Percentiles rank a stretch among this genome's conserved stretches.
These are phyloP conservation scores for Rhypophila decipiens DNA, from an alignment of 495 filamentous ascomycete species.

Conservation along the genomic window DNA sequence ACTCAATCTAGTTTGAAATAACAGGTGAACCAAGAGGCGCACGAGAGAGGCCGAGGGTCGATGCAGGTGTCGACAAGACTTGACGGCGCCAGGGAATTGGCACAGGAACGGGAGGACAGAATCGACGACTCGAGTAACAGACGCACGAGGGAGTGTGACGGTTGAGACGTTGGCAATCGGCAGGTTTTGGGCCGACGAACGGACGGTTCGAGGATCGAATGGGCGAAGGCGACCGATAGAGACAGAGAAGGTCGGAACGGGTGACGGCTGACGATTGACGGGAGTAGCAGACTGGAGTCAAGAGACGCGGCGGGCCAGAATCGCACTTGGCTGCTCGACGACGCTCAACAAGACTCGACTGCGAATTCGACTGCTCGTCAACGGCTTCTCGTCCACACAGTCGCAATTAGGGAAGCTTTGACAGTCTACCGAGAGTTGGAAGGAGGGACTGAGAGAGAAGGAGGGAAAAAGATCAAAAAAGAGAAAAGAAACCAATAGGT, in stretches of 20 bases:
- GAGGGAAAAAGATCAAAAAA: slow-evolving; percentile 8
- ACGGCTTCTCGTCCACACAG: slow-evolving; percentile 20
- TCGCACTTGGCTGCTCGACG: too few species aligned
- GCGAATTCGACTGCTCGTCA: too few species aligned
- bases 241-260: too few species aligned
- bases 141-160: not conserved
- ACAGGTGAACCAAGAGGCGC: slow-evolving; percentile 1
- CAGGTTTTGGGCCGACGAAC: too few species aligned
- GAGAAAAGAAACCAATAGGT: slow-evolving; percentile 8
- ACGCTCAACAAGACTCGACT: too few species aligned
- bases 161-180: slow-evolving; percentile 10
- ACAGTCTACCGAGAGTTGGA: too few species aligned
- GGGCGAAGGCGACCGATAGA: too few species aligned
- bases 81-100: slow-evolving; percentile 11
- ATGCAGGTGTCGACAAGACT: not conserved
- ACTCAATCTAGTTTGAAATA: too few species aligned
- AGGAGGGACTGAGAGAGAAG: slow-evolving; percentile 18
- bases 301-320: too few species aligned
- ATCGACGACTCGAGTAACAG: not conserved
- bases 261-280: too few species aligned
- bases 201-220: too few species aligned
- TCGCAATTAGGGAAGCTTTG: slow-evolving; percentile 12
- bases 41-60: not conserved
- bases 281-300: too few species aligned
- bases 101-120: slow-evolving; percentile 3